Conservation (phyloP, 495 filamentous ascomycete species). For the Tuber borchii region DNA sequence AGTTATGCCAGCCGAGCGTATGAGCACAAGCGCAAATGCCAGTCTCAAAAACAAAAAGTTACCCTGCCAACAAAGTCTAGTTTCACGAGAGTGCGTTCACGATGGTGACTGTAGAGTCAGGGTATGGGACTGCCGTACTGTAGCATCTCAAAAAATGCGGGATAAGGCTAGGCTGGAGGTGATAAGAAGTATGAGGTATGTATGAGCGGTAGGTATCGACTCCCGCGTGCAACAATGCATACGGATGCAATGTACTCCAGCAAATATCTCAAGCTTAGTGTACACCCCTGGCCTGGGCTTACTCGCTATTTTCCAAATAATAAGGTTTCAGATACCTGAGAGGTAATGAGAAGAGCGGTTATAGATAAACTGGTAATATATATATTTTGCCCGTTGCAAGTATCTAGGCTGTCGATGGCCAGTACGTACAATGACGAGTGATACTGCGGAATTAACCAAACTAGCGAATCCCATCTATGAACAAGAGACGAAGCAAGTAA, state of each 20-base stretch:
- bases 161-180: neutral
- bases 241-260: too few species aligned
- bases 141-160: neutral
- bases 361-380: neutral
- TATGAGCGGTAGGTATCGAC: neutral
- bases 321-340: neutral
- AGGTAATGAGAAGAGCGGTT: neutral
- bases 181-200: neutral
- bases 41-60: neutral
- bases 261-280: neutral
- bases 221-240: neutral
- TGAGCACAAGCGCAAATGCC: neutral
- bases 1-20: neutral
- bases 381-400: neutral
- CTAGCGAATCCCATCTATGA: neutral
- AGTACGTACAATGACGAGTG: neutral
- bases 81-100: neutral
- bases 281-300: neutral
- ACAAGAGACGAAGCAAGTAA: neutral
- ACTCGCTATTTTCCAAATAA: neutral
- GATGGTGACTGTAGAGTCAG: neutral
- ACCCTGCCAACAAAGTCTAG: neutral
- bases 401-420: neutral
- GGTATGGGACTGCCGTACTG: neutral
- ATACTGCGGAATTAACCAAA: neutral